Conservation (phyloP, 225 moss, liverwort and hornwort genomes). For the Marchantia polymorpha region DNA sequence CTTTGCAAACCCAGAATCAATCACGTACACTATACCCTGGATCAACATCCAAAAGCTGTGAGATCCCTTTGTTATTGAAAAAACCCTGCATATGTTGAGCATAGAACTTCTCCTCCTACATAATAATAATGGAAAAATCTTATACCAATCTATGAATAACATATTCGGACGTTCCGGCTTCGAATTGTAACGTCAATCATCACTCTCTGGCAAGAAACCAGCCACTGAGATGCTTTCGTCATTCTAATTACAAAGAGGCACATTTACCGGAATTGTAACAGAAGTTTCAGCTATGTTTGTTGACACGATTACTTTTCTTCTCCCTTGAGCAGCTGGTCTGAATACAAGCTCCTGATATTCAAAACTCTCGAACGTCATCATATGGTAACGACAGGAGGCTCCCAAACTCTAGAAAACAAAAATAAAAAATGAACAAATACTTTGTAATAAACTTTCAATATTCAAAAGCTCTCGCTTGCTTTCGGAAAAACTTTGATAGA, state of each 20-base stretch:
- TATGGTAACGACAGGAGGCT: not conserved
- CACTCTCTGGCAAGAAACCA: not conserved
- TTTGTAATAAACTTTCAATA: not conserved
- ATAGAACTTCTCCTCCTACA: not conserved
- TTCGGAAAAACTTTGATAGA: not conserved
- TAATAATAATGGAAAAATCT: not conserved
- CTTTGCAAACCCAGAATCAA: constrained; percentile 92
- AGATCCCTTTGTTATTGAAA: not conserved
- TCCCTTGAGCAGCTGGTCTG: constrained; percentile 60
- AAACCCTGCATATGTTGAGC: not conserved
- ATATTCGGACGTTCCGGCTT: not conserved
- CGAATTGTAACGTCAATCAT: not conserved
- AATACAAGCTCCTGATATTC: constrained; percentile 68
- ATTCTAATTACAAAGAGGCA: not conserved
- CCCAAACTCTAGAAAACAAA: not conserved
- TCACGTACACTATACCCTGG: constrained; percentile 85
- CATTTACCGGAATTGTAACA: constrained; percentile 59
- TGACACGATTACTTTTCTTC: constrained; percentile 80
- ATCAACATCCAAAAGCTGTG: not conserved
- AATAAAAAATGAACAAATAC: not conserved
- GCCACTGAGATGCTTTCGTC: not conserved
- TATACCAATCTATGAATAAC: not conserved
- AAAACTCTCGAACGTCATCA: not conserved
- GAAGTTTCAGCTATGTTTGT: constrained; percentile 98
- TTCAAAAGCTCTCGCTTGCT: not conserved